Base-by-base conservation (phyloP, 2,329 filamentous ascomycete species). In the Colletotrichum sp. region DNA sequence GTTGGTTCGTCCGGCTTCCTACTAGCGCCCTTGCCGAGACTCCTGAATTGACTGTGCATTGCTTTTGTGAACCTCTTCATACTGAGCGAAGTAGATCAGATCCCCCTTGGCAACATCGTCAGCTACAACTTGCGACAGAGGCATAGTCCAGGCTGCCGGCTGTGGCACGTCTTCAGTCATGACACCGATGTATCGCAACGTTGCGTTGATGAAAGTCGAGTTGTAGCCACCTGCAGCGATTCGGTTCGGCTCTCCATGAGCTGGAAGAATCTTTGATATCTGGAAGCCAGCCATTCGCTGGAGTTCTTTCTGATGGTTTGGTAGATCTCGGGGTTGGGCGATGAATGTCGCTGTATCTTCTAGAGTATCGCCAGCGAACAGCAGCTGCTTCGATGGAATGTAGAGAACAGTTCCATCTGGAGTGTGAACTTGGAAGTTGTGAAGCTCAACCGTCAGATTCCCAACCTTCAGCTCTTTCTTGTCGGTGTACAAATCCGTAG, bases 281-380 rank as follows among this genome's bases (percentile, higher is more conserved):
- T 60, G 64, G 15, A 76, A 69, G 13, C 44, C 52, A 1, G 49
- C 21, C 74, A 76, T 76, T 6, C 74, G 57, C 28, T 76, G 64
- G 1, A 76, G 74, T 15, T 76, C 74, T 30, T 44, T 74, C 49
- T 69, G 70, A 13, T 76, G 74, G 2, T 28, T 76, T 10, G 74
- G 24, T 18, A 76, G 26, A 9, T 55, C 65, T 26, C 52, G 55
- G 13, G 74, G 69, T 30, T 76, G 69, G 7, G 74, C 70, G 28
- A 76, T 76, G 59, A 76, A 76, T 18, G 74, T 76, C 2, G 70
- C 74, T 6, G 74, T 76, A n/a, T 76, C 74, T 32, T 76, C 74
- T 6, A 76, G 26, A 21, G 74, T 76, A 21, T 76, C 74, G 18
- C 74, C 74, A 7, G 74, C 74, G 21, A 76, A 76, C 8, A 76